phyloP scores from a whole-genome alignment of 352 stramenopile genomes.

The Phytophthora podocarpi region DNA sequence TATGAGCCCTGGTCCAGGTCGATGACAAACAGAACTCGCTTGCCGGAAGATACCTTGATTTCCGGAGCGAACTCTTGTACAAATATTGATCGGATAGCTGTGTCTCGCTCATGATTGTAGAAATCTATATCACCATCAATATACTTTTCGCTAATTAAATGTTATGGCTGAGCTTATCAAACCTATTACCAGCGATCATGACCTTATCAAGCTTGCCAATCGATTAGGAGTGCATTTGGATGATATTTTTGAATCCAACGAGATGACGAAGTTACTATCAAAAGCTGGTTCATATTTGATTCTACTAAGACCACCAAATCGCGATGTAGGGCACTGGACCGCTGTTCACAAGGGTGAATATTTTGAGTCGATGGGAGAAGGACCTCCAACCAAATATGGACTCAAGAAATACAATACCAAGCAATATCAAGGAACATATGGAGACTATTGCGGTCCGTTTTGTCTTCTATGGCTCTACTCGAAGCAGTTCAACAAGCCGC shows the following conservation, averaged over 20 bases:
- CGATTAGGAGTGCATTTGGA: neutral
- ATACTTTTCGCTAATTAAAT: no score
- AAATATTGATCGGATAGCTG: no score
- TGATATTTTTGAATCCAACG: neutral
- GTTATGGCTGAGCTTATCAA: no score
- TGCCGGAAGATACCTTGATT: neutral
- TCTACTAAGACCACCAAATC: neutral
- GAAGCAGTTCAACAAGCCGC: no score
- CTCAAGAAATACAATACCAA: neutral
- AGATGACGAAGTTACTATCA: no score
- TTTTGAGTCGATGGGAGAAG: no score
- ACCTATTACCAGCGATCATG: constrained; percentile 4
- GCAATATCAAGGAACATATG: constrained; percentile 2
- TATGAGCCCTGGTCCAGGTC: constrained; percentile 1
- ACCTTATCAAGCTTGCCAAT: neutral
- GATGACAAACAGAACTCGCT: neutral
- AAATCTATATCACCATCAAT: no score
- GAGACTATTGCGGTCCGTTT: neutral
- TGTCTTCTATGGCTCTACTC: no score
- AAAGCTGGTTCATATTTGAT: no score
- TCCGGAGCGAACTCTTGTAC: no score
- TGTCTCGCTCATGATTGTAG: no score
- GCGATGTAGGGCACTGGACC: constrained; percentile 2
- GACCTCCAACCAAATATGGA: neutral
- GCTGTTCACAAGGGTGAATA: neutral